Evolutionary conservation across 495 filamentous ascomycete genomes (phyloP).

Genomic region (Aspergillus egyptiacus): DNA sequence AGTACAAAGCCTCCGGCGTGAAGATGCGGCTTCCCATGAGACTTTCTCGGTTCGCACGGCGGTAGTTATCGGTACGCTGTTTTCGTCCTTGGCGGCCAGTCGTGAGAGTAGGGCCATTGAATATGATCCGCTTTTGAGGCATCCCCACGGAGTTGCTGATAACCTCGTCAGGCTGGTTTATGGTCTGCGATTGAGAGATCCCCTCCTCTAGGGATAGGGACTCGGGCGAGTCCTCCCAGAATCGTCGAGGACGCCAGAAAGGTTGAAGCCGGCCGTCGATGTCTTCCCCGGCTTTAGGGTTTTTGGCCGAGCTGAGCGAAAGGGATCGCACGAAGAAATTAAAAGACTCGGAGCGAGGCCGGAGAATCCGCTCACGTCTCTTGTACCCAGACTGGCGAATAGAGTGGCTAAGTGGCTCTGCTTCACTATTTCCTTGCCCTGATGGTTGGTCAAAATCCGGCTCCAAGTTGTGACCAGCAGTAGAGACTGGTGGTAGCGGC

Average conservation of each 20-base stretch:
- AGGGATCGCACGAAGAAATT: conserved; percentile 36
- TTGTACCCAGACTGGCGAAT: conserved; percentile 47
- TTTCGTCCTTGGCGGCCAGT: conserved; percentile 36
- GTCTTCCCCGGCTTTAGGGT: conserved; percentile 38
- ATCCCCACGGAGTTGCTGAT: conserved; percentile 50
- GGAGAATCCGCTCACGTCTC: conserved; percentile 52
- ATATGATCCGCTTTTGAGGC: conserved; percentile 47
- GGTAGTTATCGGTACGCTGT: conserved; percentile 22
- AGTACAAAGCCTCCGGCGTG: conserved; percentile 24
- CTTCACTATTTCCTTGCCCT: conserved; percentile 32
- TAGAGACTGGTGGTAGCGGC: conserved; percentile 62
- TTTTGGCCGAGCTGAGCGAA: conserved; percentile 40
- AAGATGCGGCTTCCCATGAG: conserved; percentile 29
- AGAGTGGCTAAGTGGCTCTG: conserved; percentile 38
- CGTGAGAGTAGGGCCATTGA: conserved; percentile 35
- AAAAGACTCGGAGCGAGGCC: conserved; percentile 52
- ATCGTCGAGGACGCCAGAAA: conserved; percentile 72
- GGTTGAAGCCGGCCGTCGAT: conserved; percentile 62
- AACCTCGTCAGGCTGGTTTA: conserved; percentile 22
- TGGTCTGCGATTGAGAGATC: conserved; percentile 18
- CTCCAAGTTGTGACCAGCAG: conserved; percentile 52
- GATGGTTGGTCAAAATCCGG: conserved; percentile 19
- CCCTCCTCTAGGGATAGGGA: conserved; percentile 30
- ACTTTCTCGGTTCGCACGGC: conserved; percentile 28
- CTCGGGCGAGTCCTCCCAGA: conserved; percentile 59